These are phyloP conservation scores for Helotiales sp. DNA, from an alignment of 2,329 filamentous ascomycete genomes.

Conservation along the genomic window DNA sequence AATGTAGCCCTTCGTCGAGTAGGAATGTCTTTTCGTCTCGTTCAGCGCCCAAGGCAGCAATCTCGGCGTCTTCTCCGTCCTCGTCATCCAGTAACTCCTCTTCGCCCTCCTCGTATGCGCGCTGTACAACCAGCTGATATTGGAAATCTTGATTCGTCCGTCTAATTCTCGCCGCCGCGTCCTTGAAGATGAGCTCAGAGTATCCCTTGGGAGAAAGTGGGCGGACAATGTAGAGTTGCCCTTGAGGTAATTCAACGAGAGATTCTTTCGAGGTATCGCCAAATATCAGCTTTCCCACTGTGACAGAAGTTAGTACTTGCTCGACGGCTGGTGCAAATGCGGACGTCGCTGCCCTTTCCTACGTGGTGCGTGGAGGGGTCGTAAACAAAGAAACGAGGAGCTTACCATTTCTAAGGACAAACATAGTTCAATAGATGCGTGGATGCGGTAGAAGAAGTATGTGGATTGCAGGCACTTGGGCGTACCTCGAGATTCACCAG, in stretches of 20 bases:
- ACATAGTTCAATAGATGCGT: slow-evolving; percentile 43
- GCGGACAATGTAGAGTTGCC: slow-evolving; percentile 95
- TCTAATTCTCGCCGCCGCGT: slow-evolving; percentile 89
- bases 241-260: slow-evolving; percentile 91
- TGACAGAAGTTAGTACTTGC: slow-evolving; percentile 26
- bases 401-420: slow-evolving; percentile 52
- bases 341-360: slow-evolving; percentile 15
- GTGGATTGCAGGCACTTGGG: slow-evolving; percentile 1
- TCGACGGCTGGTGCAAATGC: not conserved
- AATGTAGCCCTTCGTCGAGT: slow-evolving; percentile 88
- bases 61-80: slow-evolving; percentile 79
- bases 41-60: slow-evolving; percentile 75
- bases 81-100: slow-evolving; percentile 90
- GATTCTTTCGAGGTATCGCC: slow-evolving; percentile 81
- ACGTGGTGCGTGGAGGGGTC: not conserved
- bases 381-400: slow-evolving; percentile 25
- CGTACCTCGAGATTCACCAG: slow-evolving; percentile 5
- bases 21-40: slow-evolving; percentile 98
- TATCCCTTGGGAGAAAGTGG: slow-evolving; percentile 96
- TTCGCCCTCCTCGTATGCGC: slow-evolving; percentile 97
- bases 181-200: slow-evolving; percentile 98
- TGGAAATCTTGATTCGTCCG: slow-evolving; percentile 94
- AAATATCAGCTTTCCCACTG: slow-evolving; percentile 93
- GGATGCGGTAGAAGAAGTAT: not conserved
- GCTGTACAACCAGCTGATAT: slow-evolving; percentile 95